These are phyloP conservation scores for Arachis hypogaea DNA, from an alignment of 306 rosid species.

Conservation along the genomic window DNA sequence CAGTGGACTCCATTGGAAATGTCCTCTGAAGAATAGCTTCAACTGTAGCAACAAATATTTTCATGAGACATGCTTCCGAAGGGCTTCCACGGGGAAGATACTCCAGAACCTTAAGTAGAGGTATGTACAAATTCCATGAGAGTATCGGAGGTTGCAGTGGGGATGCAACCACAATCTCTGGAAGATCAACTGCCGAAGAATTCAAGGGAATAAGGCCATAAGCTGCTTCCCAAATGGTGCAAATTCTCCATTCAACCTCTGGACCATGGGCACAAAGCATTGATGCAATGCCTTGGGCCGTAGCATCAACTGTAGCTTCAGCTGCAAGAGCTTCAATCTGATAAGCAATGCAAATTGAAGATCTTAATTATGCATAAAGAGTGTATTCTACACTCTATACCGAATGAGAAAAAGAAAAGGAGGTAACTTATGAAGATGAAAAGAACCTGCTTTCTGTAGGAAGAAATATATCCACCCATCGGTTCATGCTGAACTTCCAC, in stretches of 20 bases:
- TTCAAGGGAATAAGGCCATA: conserved; percentile 87
- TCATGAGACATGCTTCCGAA: conserved; percentile 90
- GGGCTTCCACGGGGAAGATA: conserved; percentile 97
- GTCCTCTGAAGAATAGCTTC: conserved; percentile 89
- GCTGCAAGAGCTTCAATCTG: conserved; percentile 79
- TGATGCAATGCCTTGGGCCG: conserved; percentile 93
- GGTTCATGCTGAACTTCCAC: conserved; percentile 75
- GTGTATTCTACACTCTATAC: background rate
- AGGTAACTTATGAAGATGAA: background rate
- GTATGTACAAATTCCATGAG: conserved; percentile 89
- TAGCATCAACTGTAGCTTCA: conserved; percentile 85
- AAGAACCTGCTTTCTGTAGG: conserved; percentile 71
- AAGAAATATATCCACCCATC: conserved; percentile 66
- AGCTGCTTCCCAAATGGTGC: conserved; percentile 97
- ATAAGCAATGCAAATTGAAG: conserved; percentile 14
- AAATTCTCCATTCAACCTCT: conserved; percentile 94
- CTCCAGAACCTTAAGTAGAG: conserved; percentile 85
- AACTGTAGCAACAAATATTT: conserved; percentile 88
- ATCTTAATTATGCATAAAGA: conserved; percentile 13
- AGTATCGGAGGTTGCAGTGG: conserved; percentile 85
- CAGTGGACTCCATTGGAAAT: conserved; percentile 63
- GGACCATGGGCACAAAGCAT: conserved; percentile 95
- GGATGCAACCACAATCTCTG: conserved; percentile 84
- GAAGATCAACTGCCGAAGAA: conserved; percentile 87
- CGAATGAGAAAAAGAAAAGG: conserved; percentile 8